Conservation (phyloP, 129 eudicot genomes). For the Logfia minima region DNA sequence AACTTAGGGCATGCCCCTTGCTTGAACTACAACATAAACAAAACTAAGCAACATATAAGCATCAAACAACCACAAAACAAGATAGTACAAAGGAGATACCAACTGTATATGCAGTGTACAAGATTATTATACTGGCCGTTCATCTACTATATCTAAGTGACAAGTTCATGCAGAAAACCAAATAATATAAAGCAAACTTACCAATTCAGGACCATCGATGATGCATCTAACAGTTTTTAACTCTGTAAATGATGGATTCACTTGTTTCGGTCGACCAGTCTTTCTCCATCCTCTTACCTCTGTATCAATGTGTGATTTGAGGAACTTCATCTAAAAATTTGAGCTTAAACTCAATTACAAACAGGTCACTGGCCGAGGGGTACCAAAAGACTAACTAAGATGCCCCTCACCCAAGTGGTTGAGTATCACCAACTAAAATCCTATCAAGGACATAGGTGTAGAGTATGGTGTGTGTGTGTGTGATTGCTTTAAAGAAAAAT, state of each 20-base stretch:
- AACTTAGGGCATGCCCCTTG: too few species aligned
- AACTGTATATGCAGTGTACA: background rate
- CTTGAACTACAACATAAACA: too few species aligned
- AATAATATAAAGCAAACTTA: background rate
- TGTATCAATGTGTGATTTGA: constrained; percentile 2
- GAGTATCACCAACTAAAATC: too few species aligned
- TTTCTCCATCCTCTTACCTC: constrained; percentile 40
- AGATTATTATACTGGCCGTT: too few species aligned
- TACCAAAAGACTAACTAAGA: too few species aligned
- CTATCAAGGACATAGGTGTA: too few species aligned
- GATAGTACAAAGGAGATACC: background rate
- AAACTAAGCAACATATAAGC: background rate
- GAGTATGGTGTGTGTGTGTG: too few species aligned
- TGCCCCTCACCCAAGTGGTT: too few species aligned
- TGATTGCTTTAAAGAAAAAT: too few species aligned
- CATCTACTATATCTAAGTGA: too few species aligned
- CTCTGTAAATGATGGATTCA: constrained; percentile 26
- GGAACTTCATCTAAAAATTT: background rate
- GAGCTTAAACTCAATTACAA: background rate
- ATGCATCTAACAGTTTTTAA: constrained; percentile 21
- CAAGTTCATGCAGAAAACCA: background rate
- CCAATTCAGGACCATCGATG: constrained; percentile 20
- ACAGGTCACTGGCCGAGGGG: too few species aligned
- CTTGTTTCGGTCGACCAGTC: constrained; percentile 22
- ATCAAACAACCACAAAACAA: background rate